These are phyloP conservation scores for Plantago ovata DNA, from an alignment of 257 asterid species.

Conservation along the genomic window DNA sequence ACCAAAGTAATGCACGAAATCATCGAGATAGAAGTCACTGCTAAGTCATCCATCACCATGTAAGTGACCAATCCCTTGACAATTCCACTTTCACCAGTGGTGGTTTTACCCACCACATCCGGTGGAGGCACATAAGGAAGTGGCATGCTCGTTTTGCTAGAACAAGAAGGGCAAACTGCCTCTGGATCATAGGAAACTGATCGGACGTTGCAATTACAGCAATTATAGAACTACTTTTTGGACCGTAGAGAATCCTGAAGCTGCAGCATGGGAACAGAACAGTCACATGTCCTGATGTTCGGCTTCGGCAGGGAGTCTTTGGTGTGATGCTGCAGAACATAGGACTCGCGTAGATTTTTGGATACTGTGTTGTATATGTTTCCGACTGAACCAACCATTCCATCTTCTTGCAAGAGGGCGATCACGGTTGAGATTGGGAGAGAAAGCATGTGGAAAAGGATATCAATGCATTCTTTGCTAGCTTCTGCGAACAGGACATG, in stretches of 20 bases:
- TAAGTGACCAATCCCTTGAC: constrained; percentile 32
- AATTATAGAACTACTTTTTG: no score
- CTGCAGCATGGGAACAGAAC: neutral
- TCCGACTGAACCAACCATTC: constrained; percentile 28
- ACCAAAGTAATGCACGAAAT: constrained; percentile 29
- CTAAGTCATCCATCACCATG: constrained; percentile 37
- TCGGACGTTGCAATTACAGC: no score
- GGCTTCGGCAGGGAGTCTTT: constrained; percentile 25
- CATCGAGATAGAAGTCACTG: constrained; percentile 24
- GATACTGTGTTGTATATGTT: constrained; percentile 32
- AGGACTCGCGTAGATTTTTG: constrained; percentile 20
- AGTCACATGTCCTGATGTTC: neutral
- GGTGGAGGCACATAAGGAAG: constrained; percentile 2
- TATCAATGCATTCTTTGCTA: constrained; percentile 23
- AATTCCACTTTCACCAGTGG: constrained; percentile 19
- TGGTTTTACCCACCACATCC: neutral
- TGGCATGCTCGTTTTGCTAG: neutral
- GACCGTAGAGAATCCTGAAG: neutral
- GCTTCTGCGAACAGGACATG: constrained; percentile 34
- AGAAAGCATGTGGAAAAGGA: constrained; percentile 29
- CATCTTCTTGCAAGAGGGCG: constrained; percentile 15
- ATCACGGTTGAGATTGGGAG: constrained; percentile 15
- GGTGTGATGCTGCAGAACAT: constrained; percentile 18
- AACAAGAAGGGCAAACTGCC: no score
- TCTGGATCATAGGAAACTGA: no score